phyloP scores from a whole-genome alignment of 192 early-diverging fungal species.

The Backusella macrospora region DNA sequence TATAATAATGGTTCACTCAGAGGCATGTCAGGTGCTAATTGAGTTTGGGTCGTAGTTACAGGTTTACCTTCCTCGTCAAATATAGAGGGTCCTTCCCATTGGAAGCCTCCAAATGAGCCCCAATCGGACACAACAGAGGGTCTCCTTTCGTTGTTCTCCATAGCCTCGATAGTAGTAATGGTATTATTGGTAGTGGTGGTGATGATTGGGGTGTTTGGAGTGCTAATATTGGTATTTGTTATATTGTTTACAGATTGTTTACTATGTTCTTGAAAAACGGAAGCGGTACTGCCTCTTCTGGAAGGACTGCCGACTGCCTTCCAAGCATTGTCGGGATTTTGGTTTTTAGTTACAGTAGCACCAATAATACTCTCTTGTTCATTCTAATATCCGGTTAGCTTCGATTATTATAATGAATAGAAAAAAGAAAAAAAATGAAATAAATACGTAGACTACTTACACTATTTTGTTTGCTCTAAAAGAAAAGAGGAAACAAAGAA shows the following conservation, averaged over 20 bases:
- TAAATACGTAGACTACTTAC: background rate
- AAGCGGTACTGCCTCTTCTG: conserved; percentile 31
- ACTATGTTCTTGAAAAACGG: conserved; percentile 3
- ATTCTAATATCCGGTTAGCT: background rate
- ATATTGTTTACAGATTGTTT: conserved; percentile 9
- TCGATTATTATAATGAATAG: background rate
- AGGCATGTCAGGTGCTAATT: conserved; percentile 25
- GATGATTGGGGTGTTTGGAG: background rate
- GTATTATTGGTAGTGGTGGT: background rate
- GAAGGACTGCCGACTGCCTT: conserved; percentile 42
- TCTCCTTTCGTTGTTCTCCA: conserved; percentile 3
- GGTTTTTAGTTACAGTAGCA: conserved; percentile 16
- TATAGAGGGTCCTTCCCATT: conserved; percentile 50
- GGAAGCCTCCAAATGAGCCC: conserved; percentile 57
- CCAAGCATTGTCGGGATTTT: conserved; percentile 30
- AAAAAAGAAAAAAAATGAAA: too few species aligned
- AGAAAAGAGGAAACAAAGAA: background rate
- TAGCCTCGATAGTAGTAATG: conserved; percentile 6
- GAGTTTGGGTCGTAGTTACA: conserved; percentile 24
- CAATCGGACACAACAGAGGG: conserved; percentile 32
- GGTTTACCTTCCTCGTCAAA: conserved; percentile 42
- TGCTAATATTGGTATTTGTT: background rate
- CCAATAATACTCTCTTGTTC: conserved; percentile 8
- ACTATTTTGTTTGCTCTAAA: conserved; percentile 2
- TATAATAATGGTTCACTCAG: background rate